Evolutionary conservation across 257 asterid species (phyloP).

Genomic region (Jacaranda copaia): DNA sequence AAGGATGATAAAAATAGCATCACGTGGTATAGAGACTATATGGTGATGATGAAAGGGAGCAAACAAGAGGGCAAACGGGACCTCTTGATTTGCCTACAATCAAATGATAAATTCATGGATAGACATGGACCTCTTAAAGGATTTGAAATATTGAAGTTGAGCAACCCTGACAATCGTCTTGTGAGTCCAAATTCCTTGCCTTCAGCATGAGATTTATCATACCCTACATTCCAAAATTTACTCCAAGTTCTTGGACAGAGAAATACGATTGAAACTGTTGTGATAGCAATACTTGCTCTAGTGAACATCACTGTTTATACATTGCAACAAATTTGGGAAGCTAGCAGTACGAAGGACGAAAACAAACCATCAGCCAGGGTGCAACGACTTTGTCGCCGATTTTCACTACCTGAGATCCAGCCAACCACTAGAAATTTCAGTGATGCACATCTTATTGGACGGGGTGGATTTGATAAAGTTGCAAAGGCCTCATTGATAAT

Average conservation of each 20-base stretch:
- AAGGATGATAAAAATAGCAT: slow-evolving; percentile 35
- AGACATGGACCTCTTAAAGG: slow-evolving; percentile 24
- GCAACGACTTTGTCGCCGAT: neutral
- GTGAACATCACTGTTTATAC: slow-evolving; percentile 31
- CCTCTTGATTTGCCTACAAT: too few species aligned
- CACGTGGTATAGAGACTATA: slow-evolving; percentile 27
- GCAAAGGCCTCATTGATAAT: too few species aligned
- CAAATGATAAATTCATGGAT: neutral
- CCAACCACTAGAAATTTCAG: too few species aligned
- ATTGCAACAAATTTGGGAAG: slow-evolving; percentile 36
- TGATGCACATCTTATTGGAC: too few species aligned
- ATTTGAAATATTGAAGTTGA: too few species aligned
- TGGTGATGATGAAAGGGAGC: slow-evolving; percentile 29
- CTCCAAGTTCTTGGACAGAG: slow-evolving; percentile 18
- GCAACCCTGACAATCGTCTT: too few species aligned
- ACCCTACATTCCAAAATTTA: neutral
- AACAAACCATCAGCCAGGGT: slow-evolving; percentile 8
- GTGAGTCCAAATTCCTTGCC: too few species aligned
- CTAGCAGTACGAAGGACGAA: slow-evolving; percentile 28
- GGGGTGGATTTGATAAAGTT: too few species aligned
- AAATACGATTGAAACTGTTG: slow-evolving; percentile 36
- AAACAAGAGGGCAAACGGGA: neutral
- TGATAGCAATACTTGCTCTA: slow-evolving; percentile 33
- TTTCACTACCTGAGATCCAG: too few species aligned
- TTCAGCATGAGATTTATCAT: neutral